Evolutionary conservation across 2,329 filamentous ascomycete species (phyloP).

Genomic region (Diaporthe citriasiana): DNA sequence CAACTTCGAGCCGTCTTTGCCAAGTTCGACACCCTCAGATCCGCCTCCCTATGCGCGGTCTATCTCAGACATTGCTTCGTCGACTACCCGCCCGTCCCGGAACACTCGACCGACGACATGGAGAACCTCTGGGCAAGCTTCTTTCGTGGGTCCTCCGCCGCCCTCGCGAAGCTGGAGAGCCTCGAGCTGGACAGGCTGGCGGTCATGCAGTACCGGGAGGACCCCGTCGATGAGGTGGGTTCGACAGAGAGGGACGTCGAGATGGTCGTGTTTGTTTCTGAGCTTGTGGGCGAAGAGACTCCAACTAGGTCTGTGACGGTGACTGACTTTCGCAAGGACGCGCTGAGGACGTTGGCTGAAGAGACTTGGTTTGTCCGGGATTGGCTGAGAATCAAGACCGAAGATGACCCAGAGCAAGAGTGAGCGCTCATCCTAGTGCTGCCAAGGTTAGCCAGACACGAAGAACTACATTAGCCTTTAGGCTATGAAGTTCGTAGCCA

Average conservation of each 20-base stretch:
- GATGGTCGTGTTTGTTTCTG: not conserved
- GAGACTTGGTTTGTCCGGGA: not conserved
- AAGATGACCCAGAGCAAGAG: not conserved
- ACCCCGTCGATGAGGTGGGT: not conserved
- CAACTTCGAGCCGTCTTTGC: not conserved
- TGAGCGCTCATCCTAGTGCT: not conserved
- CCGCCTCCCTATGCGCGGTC: fast-evolving
- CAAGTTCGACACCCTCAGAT: not conserved
- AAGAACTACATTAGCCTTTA: too few species aligned
- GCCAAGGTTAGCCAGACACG: too few species aligned
- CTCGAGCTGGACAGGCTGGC: not conserved
- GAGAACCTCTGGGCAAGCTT: not conserved
- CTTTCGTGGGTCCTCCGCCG: not conserved
- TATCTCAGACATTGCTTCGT: not conserved
- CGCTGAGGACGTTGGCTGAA: not conserved
- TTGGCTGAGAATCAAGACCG: not conserved
- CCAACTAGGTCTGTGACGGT: not conserved
- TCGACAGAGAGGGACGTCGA: not conserved
- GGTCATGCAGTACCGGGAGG: not conserved
- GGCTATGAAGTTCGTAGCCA: too few species aligned
- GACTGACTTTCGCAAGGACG: not conserved
- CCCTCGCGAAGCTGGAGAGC: not conserved
- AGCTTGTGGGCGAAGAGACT: fast-evolving
- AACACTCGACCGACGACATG: not conserved
- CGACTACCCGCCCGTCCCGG: not conserved